Evolutionary conservation across 2,329 filamentous ascomycete genomes (phyloP).

Genomic region (Lachnum nothofagi): DNA sequence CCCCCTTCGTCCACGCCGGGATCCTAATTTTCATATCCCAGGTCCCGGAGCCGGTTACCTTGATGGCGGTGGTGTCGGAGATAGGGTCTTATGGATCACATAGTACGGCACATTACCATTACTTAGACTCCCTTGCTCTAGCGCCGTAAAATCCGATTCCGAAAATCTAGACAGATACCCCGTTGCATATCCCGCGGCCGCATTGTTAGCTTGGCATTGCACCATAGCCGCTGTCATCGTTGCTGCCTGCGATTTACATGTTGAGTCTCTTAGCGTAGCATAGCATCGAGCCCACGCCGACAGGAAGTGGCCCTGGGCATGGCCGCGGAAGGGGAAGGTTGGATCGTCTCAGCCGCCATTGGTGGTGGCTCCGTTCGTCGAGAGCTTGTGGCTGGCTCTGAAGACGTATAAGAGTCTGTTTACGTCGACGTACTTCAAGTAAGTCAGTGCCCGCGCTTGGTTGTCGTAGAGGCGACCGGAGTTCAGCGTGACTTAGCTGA

Average conservation of each 20-base stretch:
- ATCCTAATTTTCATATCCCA: no score
- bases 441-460: no score
- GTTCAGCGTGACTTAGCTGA: no score
- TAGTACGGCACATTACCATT: conserved; percentile 52
- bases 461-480: no score
- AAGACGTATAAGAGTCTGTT: conserved; percentile 38
- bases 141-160: conserved; percentile 43
- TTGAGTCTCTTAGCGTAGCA: conserved; percentile 34
- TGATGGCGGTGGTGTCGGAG: no score
- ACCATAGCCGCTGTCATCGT: conserved; percentile 25
- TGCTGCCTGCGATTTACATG: no score
- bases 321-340: conserved; percentile 48
- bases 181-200: conserved; percentile 37
- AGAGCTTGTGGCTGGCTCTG: conserved; percentile 41
- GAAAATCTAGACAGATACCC: conserved; percentile 50
- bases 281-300: conserved; percentile 48
- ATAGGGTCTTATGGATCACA: conserved; percentile 45
- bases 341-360: conserved; percentile 52
- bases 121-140: conserved; percentile 41
- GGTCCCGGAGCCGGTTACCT: no score
- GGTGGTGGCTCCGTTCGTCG: conserved; percentile 40
- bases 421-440: no score
- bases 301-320: conserved; percentile 48
- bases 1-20: no score
- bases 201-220: conserved; percentile 49